phyloP scores from a whole-genome alignment of 1,284 basidiomycete genomes.

The Meira miltonrushii region DNA sequence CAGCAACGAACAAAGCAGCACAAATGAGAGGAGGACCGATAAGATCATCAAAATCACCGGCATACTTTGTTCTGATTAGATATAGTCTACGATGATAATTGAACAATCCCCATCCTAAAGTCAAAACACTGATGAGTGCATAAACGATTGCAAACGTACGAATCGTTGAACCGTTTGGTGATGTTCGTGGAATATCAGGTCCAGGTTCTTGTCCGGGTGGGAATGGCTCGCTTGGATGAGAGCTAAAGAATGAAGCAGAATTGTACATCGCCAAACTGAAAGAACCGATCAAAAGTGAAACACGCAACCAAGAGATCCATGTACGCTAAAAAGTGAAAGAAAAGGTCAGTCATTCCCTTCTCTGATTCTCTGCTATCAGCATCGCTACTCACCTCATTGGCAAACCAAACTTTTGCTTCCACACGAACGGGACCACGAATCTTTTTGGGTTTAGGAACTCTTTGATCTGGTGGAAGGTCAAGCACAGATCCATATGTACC shows the following conservation, averaged over 20 bases:
- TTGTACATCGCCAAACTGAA: slow-evolving; percentile 85
- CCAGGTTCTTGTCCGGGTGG: slow-evolving; percentile 8
- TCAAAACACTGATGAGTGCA: slow-evolving; percentile 61
- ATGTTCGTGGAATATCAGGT: slow-evolving; percentile 13
- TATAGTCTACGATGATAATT: slow-evolving; percentile 84
- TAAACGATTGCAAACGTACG: slow-evolving; percentile 78
- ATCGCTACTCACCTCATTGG: slow-evolving; percentile 55
- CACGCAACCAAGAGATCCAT: slow-evolving; percentile 85
- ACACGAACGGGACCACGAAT: slow-evolving; percentile 44
- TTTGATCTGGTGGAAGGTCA: slow-evolving; percentile 17
- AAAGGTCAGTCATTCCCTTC: no score
- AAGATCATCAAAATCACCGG: slow-evolving; percentile 67
- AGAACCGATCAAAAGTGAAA: slow-evolving; percentile 76
- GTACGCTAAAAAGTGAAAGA: slow-evolving; percentile 51
- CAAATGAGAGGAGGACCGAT: slow-evolving; percentile 50
- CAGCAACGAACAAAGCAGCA: slow-evolving; percentile 44
- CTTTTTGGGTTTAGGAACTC: slow-evolving; percentile 57
- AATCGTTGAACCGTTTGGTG: slow-evolving; percentile 62
- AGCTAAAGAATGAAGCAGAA: slow-evolving; percentile 58
- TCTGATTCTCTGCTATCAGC: not conserved
- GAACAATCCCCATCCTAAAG: slow-evolving; percentile 69
- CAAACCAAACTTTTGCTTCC: slow-evolving; percentile 52
- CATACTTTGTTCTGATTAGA: slow-evolving; percentile 81
- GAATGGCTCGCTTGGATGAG: slow-evolving; percentile 21
- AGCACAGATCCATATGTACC: slow-evolving; percentile 19